Conservation (phyloP, 2,329 filamentous ascomycete genomes). For the Fusarium tuaranense region DNA sequence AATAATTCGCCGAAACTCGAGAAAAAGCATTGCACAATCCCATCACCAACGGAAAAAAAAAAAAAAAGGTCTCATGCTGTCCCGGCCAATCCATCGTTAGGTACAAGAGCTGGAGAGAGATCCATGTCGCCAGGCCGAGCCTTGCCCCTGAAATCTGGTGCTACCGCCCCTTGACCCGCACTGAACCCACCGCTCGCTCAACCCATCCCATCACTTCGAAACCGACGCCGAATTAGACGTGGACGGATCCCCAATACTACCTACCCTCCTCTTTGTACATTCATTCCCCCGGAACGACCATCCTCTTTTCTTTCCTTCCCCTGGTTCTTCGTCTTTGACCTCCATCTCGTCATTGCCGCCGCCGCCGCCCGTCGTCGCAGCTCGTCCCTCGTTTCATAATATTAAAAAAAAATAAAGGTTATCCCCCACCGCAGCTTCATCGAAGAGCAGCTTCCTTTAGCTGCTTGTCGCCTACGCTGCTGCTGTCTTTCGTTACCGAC, state of each 20-base stretch:
- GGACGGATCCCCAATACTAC: constrained; percentile 17
- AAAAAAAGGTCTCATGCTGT: background rate
- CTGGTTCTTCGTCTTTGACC: constrained; percentile 17
- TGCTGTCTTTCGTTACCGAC: constrained; percentile 13
- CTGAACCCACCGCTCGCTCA: constrained; percentile 25
- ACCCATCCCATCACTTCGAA: constrained; percentile 26
- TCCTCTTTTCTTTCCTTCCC: constrained; percentile 28
- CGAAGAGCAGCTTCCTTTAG: constrained; percentile 1
- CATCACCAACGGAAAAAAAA: background rate
- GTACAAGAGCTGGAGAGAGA: constrained; percentile 11
- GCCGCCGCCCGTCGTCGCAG: constrained; percentile 2
- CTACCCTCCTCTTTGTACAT: constrained; percentile 30
- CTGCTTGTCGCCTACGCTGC: constrained; percentile 6
- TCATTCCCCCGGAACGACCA: constrained; percentile 35
- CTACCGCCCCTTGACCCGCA: constrained; percentile 39
- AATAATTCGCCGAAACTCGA: background rate
- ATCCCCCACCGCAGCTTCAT: constrained; percentile 3
- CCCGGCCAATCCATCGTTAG: background rate
- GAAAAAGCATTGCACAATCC: background rate
- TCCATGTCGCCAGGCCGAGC: constrained; percentile 27
- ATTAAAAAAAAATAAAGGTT: constrained; percentile 3
- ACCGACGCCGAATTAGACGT: constrained; percentile 39
- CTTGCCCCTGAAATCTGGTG: constrained; percentile 43
- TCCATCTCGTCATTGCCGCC: constrained; percentile 1
- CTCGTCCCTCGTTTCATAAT: constrained; percentile 24